Evolutionary conservation across 208 protist genomes (phyloP).

Genomic region (Leishmania lainsoni): DNA sequence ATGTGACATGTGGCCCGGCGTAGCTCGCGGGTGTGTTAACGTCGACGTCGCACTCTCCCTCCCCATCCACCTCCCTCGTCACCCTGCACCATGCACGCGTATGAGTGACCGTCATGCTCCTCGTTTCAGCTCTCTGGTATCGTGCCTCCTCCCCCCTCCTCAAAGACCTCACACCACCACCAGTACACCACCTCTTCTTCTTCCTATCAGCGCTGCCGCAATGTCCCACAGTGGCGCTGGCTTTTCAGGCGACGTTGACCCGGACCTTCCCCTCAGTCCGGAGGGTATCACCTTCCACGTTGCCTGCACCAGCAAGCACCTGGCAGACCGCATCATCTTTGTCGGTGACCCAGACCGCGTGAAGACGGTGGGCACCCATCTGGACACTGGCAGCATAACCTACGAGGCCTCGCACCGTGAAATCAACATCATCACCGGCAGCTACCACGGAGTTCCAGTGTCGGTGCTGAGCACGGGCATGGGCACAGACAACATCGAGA

Average conservation of each 20-base stretch:
- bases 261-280: constrained; percentile 60
- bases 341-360: constrained; percentile 78
- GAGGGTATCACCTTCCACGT: constrained; percentile 79
- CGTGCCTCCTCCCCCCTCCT: background rate
- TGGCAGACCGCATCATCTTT: constrained; percentile 75
- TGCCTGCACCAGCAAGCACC: constrained; percentile 37
- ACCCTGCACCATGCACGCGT: background rate
- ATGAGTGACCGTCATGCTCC: background rate
- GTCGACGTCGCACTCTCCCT: background rate
- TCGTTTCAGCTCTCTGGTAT: background rate
- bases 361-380: constrained; percentile 47
- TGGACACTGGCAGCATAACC: constrained; percentile 58
- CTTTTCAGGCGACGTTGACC: constrained; percentile 41
- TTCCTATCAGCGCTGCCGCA: background rate
- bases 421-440: constrained; percentile 68
- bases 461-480: constrained; percentile 78
- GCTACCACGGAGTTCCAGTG: constrained; percentile 70
- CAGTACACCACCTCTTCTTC: constrained; percentile 3
- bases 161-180: background rate
- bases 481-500: constrained; percentile 84
- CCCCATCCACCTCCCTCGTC: background rate
- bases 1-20: background rate
- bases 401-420: constrained; percentile 68
- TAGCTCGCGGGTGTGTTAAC: background rate
- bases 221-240: constrained; percentile 47